Base-by-base conservation (phyloP, 2,329 filamentous ascomycete species). In the Apiospora rasikravindrae region DNA sequence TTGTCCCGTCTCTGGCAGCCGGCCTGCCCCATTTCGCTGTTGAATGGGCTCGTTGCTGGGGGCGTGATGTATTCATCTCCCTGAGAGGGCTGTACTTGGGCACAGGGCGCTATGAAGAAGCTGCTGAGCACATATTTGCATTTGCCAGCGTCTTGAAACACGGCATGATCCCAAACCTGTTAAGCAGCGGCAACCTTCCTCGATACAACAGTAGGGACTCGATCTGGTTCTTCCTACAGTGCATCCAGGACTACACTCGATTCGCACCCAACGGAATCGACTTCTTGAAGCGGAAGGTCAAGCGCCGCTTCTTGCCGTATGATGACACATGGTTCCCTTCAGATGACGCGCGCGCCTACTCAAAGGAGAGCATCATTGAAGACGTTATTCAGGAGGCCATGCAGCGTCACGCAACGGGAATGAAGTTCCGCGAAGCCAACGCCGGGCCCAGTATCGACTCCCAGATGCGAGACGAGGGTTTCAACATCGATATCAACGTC, bases 141-240 rank as follows among this genome's bases (percentile, higher is more conserved):
- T 99, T 99, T 83, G 95, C 94, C 2, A 98, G 95, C 80, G 95
- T 99, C 14, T 85, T 99, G 76, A 99, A 99, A 86, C 96, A 99
- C 78, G 96, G 96, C 69, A 97, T 98, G 95, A 95, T 99, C 72
- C 96, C 96, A 19, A 99, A 99, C 78, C 87, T 99, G 26, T 87
- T 99, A 19, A 92, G 94, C 75, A 94, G 93, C 73, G 95, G 96
- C 8, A 94, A 92, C 73, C 88, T 92, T 22, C 96, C 96, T 3
- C 89, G 96, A 37, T 99, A 98, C 85, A 99, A 99, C 81, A 95
- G 96, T 61, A 90, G 96, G 73, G 96, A 99, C 82, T 98, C 96
- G 0, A 90, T 98, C 57, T 99, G 96, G 96, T 99, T 98, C 87
- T 98, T 97, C 86, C 83, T 99, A 69, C 96, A 99, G 81, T 93